A percentile compares a stretch with the other conserved stretches of the same genome.
Conservation (phyloP, 257 asterid genomes). For the Lantana camara region DNA sequence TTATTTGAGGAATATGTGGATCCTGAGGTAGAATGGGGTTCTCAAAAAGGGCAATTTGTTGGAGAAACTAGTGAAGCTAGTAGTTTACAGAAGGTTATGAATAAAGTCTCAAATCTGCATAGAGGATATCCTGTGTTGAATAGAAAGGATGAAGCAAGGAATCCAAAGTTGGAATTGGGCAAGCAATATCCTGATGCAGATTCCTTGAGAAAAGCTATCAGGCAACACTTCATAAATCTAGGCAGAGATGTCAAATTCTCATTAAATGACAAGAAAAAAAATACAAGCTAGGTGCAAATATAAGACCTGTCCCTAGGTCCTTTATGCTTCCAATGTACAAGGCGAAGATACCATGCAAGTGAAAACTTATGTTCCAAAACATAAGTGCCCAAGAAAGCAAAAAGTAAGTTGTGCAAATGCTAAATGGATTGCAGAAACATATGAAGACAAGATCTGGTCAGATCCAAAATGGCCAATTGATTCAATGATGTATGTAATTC, state of each 20-base stretch:
- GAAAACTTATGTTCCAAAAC: neutral
- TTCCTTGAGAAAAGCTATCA: neutral
- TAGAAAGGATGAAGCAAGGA: too few species aligned
- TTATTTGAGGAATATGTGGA: neutral
- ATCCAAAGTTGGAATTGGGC: neutral
- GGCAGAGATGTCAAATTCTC: neutral
- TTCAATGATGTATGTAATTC: neutral
- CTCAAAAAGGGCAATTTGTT: too few species aligned
- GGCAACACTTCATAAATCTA: neutral
- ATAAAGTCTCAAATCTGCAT: too few species aligned
- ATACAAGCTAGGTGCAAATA: neutral
- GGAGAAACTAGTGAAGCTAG: neutral
- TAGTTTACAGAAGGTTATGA: too few species aligned
- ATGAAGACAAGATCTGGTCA: neutral
- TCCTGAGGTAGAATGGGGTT: neutral
- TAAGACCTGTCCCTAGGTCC: neutral
- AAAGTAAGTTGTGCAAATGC: neutral
- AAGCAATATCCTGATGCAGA: neutral
- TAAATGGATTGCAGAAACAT: neutral
- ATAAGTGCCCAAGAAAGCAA: neutral
- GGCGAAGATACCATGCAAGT: neutral
- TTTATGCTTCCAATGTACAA: neutral
- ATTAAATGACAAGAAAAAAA: neutral
- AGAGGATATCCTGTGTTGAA: neutral
- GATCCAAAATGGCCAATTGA: neutral